These are phyloP conservation scores for Penicillium olsonii DNA, from an alignment of 2,329 filamentous ascomycete genomes.

Conservation along the genomic window DNA sequence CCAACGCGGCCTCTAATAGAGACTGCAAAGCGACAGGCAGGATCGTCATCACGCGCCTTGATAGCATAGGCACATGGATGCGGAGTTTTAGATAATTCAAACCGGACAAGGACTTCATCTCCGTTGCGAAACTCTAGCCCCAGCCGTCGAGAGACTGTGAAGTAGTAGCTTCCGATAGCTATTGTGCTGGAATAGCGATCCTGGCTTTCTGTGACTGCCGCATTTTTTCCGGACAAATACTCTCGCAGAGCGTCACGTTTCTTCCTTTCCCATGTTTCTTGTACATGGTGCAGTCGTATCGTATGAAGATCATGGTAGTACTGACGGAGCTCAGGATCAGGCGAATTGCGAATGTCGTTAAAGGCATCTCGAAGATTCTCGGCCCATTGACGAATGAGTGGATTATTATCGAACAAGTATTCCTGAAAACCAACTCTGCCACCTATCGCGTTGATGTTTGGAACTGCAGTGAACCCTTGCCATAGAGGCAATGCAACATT, in stretches of 20 bases:
- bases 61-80: neutral
- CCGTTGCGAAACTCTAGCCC: neutral
- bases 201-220: neutral
- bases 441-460: neutral
- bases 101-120: neutral
- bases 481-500: slow-evolving; percentile 15
- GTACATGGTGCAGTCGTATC: neutral
- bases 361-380: neutral
- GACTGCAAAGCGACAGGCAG: neutral
- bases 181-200: neutral
- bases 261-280: neutral
- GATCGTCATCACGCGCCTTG: neutral
- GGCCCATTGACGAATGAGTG: neutral
- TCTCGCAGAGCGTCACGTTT: neutral
- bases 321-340: neutral
- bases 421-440: neutral
- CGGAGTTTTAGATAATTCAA: neutral
- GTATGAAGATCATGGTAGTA: neutral
- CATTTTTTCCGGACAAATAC: neutral
- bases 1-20: neutral
- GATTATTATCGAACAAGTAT: neutral
- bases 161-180: neutral
- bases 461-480: slow-evolving; percentile 4
- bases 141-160: neutral
- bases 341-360: neutral